A percentile compares a stretch with the other conserved stretches of the same genome.
phyloP scores from a whole-genome alignment of 768 basidiomycete species.

The Tylopilus cervinicoccineus region DNA sequence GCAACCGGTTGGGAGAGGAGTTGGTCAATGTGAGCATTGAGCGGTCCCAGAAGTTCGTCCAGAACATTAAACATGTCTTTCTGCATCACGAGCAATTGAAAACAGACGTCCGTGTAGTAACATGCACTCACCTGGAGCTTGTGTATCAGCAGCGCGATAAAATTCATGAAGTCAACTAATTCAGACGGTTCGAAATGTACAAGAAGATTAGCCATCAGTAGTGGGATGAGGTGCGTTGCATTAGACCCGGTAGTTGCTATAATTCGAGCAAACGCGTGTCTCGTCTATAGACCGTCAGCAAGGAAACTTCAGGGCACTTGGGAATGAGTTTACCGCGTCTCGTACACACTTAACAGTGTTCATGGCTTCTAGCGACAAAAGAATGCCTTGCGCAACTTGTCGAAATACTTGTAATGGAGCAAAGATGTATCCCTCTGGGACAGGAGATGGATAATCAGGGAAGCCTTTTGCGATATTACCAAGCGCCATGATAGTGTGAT shows the following conservation, averaged over 20 bases:
- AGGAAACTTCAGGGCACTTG: background rate
- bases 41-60: constrained; percentile 84
- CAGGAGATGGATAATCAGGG: constrained; percentile 78
- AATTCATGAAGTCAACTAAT: constrained; percentile 92
- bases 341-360: constrained; percentile 82
- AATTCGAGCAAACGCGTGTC: constrained; percentile 91
- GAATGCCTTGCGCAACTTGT: constrained; percentile 80
- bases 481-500: constrained; percentile 91
- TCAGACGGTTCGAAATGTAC: constrained; percentile 90
- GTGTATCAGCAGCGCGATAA: constrained; percentile 87
- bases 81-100: constrained; percentile 36
- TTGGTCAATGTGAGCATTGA: constrained; percentile 76
- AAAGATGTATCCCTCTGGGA: constrained; percentile 61
- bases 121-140: constrained; percentile 68
- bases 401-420: constrained; percentile 78
- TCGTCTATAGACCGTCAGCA: constrained; percentile 51
- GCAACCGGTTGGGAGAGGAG: constrained; percentile 76
- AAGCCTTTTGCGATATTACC: constrained; percentile 96
- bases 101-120: background rate
- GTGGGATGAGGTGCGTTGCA: constrained; percentile 83
- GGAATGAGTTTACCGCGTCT: constrained; percentile 69
- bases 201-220: constrained; percentile 87
- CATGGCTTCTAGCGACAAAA: constrained; percentile 86
- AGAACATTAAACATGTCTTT: constrained; percentile 83
- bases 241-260: constrained; percentile 84